phyloP scores from a whole-genome alignment of 2,329 filamentous ascomycete species.

The Leptosphaerulina australis region DNA sequence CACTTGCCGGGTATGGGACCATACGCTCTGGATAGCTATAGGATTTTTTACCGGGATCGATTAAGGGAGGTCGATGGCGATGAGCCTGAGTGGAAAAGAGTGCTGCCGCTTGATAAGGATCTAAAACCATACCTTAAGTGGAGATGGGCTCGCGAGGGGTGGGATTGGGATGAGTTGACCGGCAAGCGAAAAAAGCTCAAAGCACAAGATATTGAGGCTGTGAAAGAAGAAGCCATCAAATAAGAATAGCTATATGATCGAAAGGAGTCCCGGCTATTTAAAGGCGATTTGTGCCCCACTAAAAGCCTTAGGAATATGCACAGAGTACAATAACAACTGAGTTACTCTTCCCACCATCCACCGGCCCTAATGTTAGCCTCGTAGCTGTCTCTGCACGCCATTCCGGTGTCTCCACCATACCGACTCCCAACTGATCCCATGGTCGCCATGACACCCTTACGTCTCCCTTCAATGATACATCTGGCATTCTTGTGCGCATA shows the following conservation, averaged over 20 bases:
- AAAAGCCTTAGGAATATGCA: neutral
- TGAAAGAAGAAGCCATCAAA: neutral
- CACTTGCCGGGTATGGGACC: constrained; percentile 75
- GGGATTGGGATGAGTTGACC: constrained; percentile 13
- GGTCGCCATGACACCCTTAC: too few species aligned
- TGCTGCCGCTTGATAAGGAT: constrained; percentile 84
- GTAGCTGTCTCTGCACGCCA: too few species aligned
- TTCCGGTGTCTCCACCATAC: too few species aligned
- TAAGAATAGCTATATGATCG: neutral
- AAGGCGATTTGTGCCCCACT: neutral
- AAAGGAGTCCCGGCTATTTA: neutral
- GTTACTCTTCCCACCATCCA: neutral
- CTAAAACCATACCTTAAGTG: constrained; percentile 83
- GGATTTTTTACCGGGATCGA: constrained; percentile 87
- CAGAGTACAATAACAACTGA: neutral
- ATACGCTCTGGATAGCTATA: constrained; percentile 88
- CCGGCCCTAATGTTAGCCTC: neutral
- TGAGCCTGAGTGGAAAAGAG: constrained; percentile 89
- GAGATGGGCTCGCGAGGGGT: constrained; percentile 74
- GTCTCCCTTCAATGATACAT: too few species aligned
- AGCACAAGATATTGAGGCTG: neutral
- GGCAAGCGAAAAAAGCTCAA: constrained; percentile 6
- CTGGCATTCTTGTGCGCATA: too few species aligned
- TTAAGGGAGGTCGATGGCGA: constrained; percentile 68
- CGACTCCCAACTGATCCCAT: too few species aligned